Percentiles rank a stretch among this genome's conserved stretches.
These are phyloP conservation scores for Zygosaccharomyces sapae DNA, from an alignment of 1,139 yeast species.

Conservation along the genomic window DNA sequence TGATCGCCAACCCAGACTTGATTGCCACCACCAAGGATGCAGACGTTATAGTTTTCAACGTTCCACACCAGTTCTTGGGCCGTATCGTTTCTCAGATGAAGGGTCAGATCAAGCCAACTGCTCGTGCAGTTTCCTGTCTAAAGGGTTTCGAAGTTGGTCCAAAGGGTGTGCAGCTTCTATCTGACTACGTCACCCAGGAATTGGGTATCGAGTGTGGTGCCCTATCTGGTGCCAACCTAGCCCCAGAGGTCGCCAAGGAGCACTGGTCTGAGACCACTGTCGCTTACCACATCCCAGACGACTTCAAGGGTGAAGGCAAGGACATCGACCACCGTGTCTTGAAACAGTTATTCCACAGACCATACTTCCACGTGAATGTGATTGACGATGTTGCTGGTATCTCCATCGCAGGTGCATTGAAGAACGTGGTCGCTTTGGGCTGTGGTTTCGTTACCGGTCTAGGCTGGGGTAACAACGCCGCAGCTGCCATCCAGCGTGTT, in stretches of 20 bases:
- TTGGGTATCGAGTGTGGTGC: constrained; percentile 91
- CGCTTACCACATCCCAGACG: constrained; percentile 72
- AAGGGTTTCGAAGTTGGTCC: constrained; percentile 85
- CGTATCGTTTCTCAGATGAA: constrained; percentile 67
- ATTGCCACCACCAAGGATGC: constrained; percentile 68
- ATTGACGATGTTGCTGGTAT: constrained; percentile 90
- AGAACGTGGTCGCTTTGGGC: constrained; percentile 87
- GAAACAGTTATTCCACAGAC: constrained; percentile 83
- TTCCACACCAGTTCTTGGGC: constrained; percentile 89
- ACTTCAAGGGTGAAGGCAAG: constrained; percentile 61
- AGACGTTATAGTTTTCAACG: constrained; percentile 80
- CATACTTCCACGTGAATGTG: constrained; percentile 90
- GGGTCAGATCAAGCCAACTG: constrained; percentile 64
- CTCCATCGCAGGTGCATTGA: constrained; percentile 90
- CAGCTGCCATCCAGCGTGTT: constrained; percentile 91
- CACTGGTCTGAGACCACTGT: constrained; percentile 95
- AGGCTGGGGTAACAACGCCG: constrained; percentile 98
- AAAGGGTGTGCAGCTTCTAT: constrained; percentile 73
- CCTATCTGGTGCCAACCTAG: constrained; percentile 89
- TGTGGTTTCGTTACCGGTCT: constrained; percentile 95
- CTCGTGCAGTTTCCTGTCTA: constrained; percentile 86
- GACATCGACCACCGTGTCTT: constrained; percentile 69
- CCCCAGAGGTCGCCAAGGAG: constrained; percentile 89
- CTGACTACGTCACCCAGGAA: constrained; percentile 67
- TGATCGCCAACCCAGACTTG: constrained; percentile 80